These are phyloP conservation scores for Pleurotus cornucopiae DNA, from an alignment of 768 basidiomycete genomes.

Conservation along the genomic window DNA sequence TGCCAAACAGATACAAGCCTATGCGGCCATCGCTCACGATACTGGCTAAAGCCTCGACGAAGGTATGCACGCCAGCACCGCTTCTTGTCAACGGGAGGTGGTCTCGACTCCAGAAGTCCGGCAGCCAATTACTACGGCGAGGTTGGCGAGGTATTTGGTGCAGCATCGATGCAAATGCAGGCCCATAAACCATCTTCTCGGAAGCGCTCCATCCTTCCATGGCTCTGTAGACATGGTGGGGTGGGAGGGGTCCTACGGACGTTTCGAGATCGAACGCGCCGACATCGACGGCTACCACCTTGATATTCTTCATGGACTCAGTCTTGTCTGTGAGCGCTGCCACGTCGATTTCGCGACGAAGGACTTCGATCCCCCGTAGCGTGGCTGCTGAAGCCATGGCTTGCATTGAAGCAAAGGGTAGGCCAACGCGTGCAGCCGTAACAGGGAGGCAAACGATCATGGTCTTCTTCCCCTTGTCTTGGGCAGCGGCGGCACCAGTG, in stretches of 20 bases:
- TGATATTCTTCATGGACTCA: constrained; percentile 61
- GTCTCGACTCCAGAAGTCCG: constrained; percentile 32
- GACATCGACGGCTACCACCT: constrained; percentile 71
- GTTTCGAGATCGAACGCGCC: constrained; percentile 47
- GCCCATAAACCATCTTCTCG: constrained; percentile 69
- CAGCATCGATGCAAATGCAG: constrained; percentile 55
- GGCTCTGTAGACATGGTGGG: constrained; percentile 38
- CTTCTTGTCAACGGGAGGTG: constrained; percentile 36
- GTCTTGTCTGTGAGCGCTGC: constrained; percentile 51
- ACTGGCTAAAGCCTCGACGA: constrained; percentile 55
- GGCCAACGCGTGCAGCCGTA: constrained; percentile 64
- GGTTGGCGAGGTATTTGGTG: constrained; percentile 21
- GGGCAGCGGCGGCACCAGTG: constrained; percentile 51
- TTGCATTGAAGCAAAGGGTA: constrained; percentile 64
- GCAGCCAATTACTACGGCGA: constrained; percentile 21
- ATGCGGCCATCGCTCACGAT: constrained; percentile 56
- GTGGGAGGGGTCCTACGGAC: constrained; percentile 17
- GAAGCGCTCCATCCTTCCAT: constrained; percentile 74
- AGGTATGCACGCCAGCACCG: constrained; percentile 52
- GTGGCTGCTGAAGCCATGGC: constrained; percentile 78
- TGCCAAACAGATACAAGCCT: constrained; percentile 31
- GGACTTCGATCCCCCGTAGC: constrained; percentile 65
- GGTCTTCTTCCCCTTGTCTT: constrained; percentile 49
- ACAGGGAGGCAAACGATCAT: constrained; percentile 77
- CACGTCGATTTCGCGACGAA: constrained; percentile 66